These are phyloP conservation scores for Lasiosphaeria ovina DNA, from an alignment of 495 filamentous ascomycete species.

Conservation along the genomic window DNA sequence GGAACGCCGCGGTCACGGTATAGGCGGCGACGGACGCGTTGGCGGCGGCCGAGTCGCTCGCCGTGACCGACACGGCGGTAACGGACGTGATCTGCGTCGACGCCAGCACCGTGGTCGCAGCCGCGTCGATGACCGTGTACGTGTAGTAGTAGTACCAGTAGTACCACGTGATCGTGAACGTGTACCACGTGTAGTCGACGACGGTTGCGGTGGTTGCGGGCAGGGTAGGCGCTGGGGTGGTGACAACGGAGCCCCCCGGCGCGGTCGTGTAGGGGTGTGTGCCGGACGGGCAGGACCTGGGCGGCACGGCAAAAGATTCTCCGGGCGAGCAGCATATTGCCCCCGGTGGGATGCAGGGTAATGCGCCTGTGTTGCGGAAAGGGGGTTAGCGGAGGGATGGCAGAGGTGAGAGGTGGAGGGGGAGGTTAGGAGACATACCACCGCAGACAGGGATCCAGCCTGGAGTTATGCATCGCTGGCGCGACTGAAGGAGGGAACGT, in stretches of 20 bases:
- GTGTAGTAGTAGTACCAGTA: slow-evolving; percentile 15
- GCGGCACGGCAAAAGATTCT: slow-evolving; percentile 6
- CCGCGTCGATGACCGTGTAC: not conserved
- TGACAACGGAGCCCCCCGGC: not conserved
- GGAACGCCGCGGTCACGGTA: slow-evolving; percentile 5
- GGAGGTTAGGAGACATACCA: slow-evolving; percentile 2
- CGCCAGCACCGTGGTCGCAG: not conserved
- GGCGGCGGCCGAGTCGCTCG: slow-evolving; percentile 10
- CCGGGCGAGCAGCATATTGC: slow-evolving; percentile 20
- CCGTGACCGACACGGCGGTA: slow-evolving; percentile 1
- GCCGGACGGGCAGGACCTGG: slow-evolving; percentile 13
- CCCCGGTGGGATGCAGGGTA: slow-evolving; percentile 14
- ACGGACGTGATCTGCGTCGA: slow-evolving; percentile 3
- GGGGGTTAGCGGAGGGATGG: not conserved
- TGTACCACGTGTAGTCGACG: slow-evolving; percentile 11
- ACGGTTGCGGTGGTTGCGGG: not conserved
- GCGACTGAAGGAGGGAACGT: not conserved
- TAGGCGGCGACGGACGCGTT: not conserved
- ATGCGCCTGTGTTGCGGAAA: slow-evolving; percentile 2
- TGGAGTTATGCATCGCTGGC: slow-evolving; percentile 2
- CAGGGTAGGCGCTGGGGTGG: not conserved
- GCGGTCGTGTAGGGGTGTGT: slow-evolving; percentile 3
- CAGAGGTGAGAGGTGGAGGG: not conserved
- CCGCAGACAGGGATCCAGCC: slow-evolving; percentile 18
- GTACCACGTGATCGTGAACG: slow-evolving; percentile 3